Conservation (phyloP, 371 early-diverging fungal genomes). For the Blakeslea trispora region DNA sequence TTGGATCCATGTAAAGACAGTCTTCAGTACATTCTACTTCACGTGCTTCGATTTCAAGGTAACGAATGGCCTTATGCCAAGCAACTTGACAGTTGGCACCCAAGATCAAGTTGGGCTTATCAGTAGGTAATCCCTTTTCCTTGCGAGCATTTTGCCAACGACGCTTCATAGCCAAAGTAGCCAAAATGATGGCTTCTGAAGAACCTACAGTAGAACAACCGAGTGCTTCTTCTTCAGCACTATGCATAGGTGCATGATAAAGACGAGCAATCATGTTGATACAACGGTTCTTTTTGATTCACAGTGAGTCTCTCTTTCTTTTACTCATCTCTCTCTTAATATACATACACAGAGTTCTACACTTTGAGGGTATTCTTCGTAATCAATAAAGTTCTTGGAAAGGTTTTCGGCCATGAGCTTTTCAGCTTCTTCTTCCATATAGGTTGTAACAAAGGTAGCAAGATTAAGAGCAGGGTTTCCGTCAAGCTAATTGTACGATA, state of each 20-base stretch:
- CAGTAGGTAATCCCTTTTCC: slow-evolving; percentile 55
- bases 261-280: slow-evolving; percentile 69
- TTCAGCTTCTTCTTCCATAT: slow-evolving; percentile 66
- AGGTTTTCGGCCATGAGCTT: slow-evolving; percentile 69
- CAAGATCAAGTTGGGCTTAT: slow-evolving; percentile 72
- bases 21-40: slow-evolving; percentile 56
- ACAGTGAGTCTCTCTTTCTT: too few relatives aligned
- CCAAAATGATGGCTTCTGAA: slow-evolving; percentile 75
- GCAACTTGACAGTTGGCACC: slow-evolving; percentile 73
- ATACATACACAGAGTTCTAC: slow-evolving; percentile 49
- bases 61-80: slow-evolving; percentile 49
- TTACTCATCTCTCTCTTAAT: too few relatives aligned
- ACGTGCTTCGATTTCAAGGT: slow-evolving; percentile 69
- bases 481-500: too few relatives aligned
- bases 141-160: slow-evolving; percentile 63
- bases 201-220: slow-evolving; percentile 73
- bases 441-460: slow-evolving; percentile 72
- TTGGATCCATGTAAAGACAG: slow-evolving; percentile 56
- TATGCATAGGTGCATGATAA: slow-evolving; percentile 57
- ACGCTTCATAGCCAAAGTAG: slow-evolving; percentile 71
- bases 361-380: slow-evolving; percentile 68
- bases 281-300: slow-evolving; percentile 67
- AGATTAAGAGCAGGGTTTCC: slow-evolving; percentile 72
- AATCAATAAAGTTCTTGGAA: slow-evolving; percentile 73
- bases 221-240: slow-evolving; percentile 38